Evolutionary conservation across 208 protist species (phyloP), one percentile per base, ranked within the genome.

Genomic region (Crithidia bombi): DNA sequence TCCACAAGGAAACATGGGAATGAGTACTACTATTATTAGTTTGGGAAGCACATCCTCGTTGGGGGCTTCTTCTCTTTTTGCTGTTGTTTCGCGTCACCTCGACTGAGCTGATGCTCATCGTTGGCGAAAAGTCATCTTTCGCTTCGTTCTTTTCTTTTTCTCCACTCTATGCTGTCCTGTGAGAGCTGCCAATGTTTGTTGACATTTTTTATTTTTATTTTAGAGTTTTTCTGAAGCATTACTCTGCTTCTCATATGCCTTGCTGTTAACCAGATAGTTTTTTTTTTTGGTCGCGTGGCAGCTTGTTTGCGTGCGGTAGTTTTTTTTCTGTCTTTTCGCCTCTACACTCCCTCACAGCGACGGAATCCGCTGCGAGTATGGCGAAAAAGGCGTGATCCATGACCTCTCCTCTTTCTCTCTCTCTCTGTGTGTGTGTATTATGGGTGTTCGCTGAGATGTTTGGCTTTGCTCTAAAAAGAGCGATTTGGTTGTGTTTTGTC

Each of bases 321-420:
- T 25, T 10, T 4, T 10, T 28, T 11, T 10, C 54, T 59, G 32
- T 35, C 28, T 17, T 32, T 43, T n/a, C 23, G 35, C 35, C 54
- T 10, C 35, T 46, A 43, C n/a, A 59, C 21, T 46, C 35, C 54
- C 28, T 41, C 54, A 30, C 28, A 7, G 54, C 35, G 32, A 59
- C 33, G 11, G 54, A 43, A 41, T 58, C 32, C 52, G 52, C 32
- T 15, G 32, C 43, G 54, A 36, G 35, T 23, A 26, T 23, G 39
- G 39, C 26, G 30, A 23, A 39, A 33, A 15, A 28, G 44, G 15
- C 7, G 19, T 15, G 30, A 3, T 38, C 50, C 19, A 19, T 54
- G 19, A 17, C 4, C 32, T 54, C 23, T 43, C 14, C 7, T 23
- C 36, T 36, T 55, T 28, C 7, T 49, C 36, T 47, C 17, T 47